phyloP scores from a whole-genome alignment of 495 filamentous ascomycete species.

The Astrothelium subdiscretum region DNA sequence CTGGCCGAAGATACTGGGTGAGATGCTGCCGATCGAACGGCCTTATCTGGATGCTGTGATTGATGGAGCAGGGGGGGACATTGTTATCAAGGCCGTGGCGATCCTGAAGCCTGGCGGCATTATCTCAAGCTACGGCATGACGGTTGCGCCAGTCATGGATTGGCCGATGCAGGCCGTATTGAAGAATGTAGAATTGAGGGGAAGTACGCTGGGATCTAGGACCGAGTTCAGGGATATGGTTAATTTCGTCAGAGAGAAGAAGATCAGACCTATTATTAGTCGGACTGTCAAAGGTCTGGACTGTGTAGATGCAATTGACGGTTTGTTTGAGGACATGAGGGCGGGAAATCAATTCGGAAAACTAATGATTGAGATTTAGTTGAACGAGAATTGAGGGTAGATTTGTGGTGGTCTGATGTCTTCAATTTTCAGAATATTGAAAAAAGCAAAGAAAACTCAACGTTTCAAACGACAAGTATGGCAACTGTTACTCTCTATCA shows the following conservation, averaged over 20 bases:
- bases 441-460: neutral
- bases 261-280: constrained; percentile 54
- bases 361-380: neutral
- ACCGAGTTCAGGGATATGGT: constrained; percentile 70
- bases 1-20: constrained; percentile 30
- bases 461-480: neutral
- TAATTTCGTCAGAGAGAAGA: constrained; percentile 51
- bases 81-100: constrained; percentile 24
- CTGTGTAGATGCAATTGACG: constrained; percentile 53
- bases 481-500: neutral
- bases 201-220: constrained; percentile 64
- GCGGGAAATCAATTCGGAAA: constrained; percentile 33
- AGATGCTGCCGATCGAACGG: constrained; percentile 25
- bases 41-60: constrained; percentile 29
- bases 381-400: neutral
- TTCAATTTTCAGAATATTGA: neutral
- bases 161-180: constrained; percentile 60
- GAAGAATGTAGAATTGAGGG: constrained; percentile 51
- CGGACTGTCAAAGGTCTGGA: constrained; percentile 51
- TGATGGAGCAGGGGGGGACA: constrained; percentile 32
- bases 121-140: constrained; percentile 68
- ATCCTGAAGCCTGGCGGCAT: constrained; percentile 49
- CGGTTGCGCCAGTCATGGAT: constrained; percentile 57
- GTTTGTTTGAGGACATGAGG: constrained; percentile 64
- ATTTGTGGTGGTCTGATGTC: neutral